Conservation (phyloP, 306 rosid species). For the Quillaja saponaria region DNA sequence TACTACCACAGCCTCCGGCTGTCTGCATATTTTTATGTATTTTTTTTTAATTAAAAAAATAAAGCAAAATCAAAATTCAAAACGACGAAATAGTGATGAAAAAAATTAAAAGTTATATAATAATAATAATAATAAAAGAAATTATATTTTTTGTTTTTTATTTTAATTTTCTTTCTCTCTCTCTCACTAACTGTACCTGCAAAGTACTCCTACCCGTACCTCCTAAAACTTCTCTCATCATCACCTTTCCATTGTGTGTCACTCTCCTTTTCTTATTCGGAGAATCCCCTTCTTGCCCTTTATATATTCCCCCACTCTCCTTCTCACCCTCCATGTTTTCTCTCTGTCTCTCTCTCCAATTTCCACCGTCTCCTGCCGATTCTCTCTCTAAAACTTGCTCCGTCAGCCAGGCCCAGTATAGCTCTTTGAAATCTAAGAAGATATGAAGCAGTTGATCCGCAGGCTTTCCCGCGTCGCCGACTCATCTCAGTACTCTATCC, state of each 20-base stretch:
- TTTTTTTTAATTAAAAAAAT: too few relatives aligned
- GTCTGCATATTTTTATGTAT: too few relatives aligned
- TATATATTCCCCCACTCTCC: constrained; percentile 26
- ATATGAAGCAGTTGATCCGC: constrained; percentile 82
- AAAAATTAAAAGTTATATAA: too few relatives aligned
- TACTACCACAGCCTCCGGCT: too few relatives aligned
- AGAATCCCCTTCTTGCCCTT: constrained; percentile 3
- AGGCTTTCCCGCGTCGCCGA: constrained; percentile 86
- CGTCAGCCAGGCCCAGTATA: not conserved
- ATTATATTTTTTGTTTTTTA: too few relatives aligned
- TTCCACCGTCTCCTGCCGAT: not conserved
- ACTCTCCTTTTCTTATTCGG: constrained; percentile 16
- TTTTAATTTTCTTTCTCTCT: not conserved
- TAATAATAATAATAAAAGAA: too few relatives aligned
- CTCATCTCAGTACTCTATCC: constrained; percentile 78
- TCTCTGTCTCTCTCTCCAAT: not conserved
- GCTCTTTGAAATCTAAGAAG: not conserved
- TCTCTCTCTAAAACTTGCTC: not conserved
- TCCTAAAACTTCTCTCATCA: constrained; percentile 65
- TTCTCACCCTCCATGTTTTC: constrained; percentile 32
- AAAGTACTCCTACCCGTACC: constrained; percentile 98
- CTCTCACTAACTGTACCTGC: constrained; percentile 66
- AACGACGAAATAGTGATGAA: too few relatives aligned
- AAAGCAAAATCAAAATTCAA: too few relatives aligned
- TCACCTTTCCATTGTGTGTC: constrained; percentile 59